Evolutionary conservation across 2,329 filamentous ascomycete species (phyloP), one percentile per base, ranked within the genome.

Genomic region (Hypoxylon sp.): DNA sequence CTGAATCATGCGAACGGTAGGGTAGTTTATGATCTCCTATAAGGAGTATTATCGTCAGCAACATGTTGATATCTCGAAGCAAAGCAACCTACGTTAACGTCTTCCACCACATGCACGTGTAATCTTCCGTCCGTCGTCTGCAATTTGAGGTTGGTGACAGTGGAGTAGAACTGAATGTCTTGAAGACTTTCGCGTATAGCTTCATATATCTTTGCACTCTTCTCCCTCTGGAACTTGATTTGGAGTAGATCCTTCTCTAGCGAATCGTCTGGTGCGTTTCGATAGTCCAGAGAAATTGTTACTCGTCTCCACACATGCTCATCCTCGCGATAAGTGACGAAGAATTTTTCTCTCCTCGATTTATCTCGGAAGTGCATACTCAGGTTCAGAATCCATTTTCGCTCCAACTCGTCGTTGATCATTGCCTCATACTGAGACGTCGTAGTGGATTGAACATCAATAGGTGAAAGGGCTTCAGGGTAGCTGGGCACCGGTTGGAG

Each of bases 311-410:
- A 97, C 68, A 89, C 84, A 69, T 89, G 91, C 3, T 93, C 90
- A 53, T 88, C 87, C 79, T 97, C 92, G 53, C 94, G 93, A 79
- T 93, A 99, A 0, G 96, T 98, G 70, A 99, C 91, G 79, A 98
- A 99, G 83, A 98, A 98, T 80, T 99, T 99, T 80, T 99, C 96
- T 48, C 95, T 89, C 74, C 93, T 92, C 11, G 95, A 97, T 75
- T 92, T 91, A 81, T 99, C 96, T 66, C 95, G 90, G 80, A 98
- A 99, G 80, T 97, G 94, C 96, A 99, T 98, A 81, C 94, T 98
- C 67, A 98, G 86, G 77, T 99, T 99, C 73, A 99, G 85, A 67
- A 99, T 98, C 96, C 96, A 99, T 76, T 88, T 91, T 68, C 86
- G 88, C 76, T 98, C 94, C 61, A 98, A 86, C 80, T 98, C 95